These are phyloP conservation scores for Dactylonectria estremocensis DNA, from an alignment of 2,329 filamentous ascomycete species.

Conservation along the genomic window DNA sequence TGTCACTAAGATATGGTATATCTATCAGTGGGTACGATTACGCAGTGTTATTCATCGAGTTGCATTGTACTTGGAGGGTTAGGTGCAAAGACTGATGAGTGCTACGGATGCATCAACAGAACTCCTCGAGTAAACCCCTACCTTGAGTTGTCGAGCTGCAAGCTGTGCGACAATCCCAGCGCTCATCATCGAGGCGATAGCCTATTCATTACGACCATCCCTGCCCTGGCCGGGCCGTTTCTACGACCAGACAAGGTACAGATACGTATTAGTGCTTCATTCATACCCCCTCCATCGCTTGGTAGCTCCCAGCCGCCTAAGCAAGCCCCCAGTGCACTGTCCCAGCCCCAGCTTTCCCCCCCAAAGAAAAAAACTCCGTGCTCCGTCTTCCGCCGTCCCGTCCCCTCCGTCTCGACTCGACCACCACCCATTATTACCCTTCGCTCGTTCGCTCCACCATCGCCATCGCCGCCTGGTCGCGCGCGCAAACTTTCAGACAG, in stretches of 20 bases:
- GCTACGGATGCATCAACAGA: not conserved
- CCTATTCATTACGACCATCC: not conserved
- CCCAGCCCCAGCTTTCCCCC: constrained; percentile 4
- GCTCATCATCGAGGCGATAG: not conserved
- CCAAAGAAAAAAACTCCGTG: not conserved
- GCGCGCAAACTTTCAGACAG: constrained; percentile 13
- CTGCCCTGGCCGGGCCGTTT: not conserved
- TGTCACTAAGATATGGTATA: too few relatives aligned
- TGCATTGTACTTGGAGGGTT: not conserved
- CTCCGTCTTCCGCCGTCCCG: not conserved
- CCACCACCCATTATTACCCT: not conserved
- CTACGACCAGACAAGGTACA: not conserved
- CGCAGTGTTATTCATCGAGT: not conserved
- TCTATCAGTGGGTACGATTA: not conserved
- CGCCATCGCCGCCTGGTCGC: constrained; percentile 20
- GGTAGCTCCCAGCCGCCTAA: not conserved
- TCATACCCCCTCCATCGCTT: not conserved
- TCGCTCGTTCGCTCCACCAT: constrained; percentile 15
- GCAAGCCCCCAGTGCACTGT: not conserved
- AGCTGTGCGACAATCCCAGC: not conserved
- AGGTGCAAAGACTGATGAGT: not conserved
- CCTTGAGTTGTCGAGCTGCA: not conserved
- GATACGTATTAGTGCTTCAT: not conserved
- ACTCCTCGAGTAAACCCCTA: not conserved
- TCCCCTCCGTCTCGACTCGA: constrained; percentile 16